Conservation (phyloP, 1,284 basidiomycete genomes). For the Ustanciosporium gigantosporum region DNA sequence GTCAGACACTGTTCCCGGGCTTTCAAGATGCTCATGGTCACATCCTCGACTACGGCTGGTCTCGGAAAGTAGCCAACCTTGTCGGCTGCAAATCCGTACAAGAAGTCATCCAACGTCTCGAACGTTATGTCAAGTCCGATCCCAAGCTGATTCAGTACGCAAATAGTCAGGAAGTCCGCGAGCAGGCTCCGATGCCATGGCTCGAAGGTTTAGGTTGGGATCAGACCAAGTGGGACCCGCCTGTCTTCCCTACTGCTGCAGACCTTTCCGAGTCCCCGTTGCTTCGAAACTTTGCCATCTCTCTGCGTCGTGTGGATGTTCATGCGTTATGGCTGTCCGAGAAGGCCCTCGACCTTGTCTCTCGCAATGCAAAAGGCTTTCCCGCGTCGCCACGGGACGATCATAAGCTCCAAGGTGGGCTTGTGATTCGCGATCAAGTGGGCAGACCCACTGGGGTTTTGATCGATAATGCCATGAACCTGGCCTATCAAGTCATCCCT, state of each 20-base stretch:
- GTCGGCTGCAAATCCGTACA: conserved; percentile 35
- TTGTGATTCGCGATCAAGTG: conserved; percentile 70
- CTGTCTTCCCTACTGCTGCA: conserved; percentile 69
- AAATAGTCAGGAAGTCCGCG: too few relatives aligned
- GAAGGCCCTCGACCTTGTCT: conserved; percentile 64
- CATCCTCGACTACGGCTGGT: conserved; percentile 52
- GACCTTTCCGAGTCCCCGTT: conserved; percentile 66
- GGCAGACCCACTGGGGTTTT: conserved; percentile 74
- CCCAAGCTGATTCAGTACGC: conserved; percentile 22
- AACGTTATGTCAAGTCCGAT: conserved; percentile 20
- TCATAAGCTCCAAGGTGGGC: conserved; percentile 72
- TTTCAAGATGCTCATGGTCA: conserved; percentile 56
- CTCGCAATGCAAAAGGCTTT: conserved; percentile 56
- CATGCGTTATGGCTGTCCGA: conserved; percentile 84
- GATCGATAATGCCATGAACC: conserved; percentile 56
- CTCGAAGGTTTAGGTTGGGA: conserved; percentile 90
- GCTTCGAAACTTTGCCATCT: conserved; percentile 20
- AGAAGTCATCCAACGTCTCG: conserved; percentile 37
- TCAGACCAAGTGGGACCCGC: conserved; percentile 67
- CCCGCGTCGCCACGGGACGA: conserved; percentile 15
- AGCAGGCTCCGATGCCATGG: conserved; percentile 68
- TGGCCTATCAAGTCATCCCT: conserved; percentile 46
- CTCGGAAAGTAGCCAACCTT: conserved; percentile 41
- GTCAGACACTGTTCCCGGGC: conserved; percentile 37
- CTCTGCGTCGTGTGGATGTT: conserved; percentile 67